Evolutionary conservation across 192 early-diverging fungal genomes (phyloP).

Genomic region (Backusella macrospora): DNA sequence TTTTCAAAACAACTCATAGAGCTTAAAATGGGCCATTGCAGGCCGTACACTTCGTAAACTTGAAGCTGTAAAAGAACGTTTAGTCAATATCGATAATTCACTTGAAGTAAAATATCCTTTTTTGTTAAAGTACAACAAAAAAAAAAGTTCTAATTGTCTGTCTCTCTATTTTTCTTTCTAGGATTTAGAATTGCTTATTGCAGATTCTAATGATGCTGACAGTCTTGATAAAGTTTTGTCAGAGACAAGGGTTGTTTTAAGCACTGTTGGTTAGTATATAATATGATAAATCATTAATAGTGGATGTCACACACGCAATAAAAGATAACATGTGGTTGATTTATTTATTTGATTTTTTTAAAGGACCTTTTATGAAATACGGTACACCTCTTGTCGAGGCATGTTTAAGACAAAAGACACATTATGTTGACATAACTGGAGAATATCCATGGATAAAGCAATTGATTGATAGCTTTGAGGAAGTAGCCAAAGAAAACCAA

Average conservation of each 20-base stretch:
- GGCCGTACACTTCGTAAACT: conserved; percentile 75
- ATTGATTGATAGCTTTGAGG: conserved; percentile 70
- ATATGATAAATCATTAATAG: too few species aligned
- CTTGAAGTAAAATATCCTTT: conserved; percentile 39
- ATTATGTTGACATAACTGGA: conserved; percentile 94
- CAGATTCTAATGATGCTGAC: conserved; percentile 61
- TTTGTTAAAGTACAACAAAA: background rate
- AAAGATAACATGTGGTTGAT: too few species aligned
- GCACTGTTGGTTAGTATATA: conserved; percentile 65
- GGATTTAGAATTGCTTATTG: conserved; percentile 67
- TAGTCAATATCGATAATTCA: conserved; percentile 55
- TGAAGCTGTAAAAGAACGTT: conserved; percentile 50
- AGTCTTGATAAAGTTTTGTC: conserved; percentile 63
- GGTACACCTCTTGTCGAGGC: conserved; percentile 72
- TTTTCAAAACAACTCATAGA: conserved; percentile 22
- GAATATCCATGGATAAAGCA: conserved; percentile 66
- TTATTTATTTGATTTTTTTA: background rate
- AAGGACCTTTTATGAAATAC: conserved; percentile 68
- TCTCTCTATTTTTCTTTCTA: background rate
- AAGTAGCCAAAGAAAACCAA: conserved; percentile 62
- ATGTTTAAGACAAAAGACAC: conserved; percentile 68
- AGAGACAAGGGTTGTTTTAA: conserved; percentile 74
- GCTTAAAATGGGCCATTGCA: conserved; percentile 74
- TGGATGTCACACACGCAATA: too few species aligned
- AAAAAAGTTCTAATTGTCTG: conserved; percentile 11